Conservation (phyloP, 306 rosid species). For the Alnus glutinosa region DNA sequence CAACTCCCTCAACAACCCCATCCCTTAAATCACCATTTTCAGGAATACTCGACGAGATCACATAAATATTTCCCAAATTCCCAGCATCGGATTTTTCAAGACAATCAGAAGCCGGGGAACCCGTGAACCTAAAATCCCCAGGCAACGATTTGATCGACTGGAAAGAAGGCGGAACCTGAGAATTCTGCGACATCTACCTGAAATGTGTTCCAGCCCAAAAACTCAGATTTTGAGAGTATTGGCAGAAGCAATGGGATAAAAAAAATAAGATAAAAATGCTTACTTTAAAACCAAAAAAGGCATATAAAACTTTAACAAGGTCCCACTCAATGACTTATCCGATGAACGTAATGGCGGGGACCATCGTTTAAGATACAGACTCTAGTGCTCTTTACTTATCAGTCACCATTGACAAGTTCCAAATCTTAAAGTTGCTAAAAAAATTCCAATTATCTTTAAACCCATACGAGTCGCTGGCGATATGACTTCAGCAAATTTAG, state of each 20-base stretch:
- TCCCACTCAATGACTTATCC: conserved; percentile 56
- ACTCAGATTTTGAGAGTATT: conserved; percentile 26
- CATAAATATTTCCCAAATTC: conserved; percentile 39
- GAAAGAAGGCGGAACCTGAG: conserved; percentile 48
- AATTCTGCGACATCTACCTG: conserved; percentile 61
- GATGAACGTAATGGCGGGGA: conserved; percentile 69
- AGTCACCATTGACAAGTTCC: conserved; percentile 41
- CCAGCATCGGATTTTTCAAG: conserved; percentile 37
- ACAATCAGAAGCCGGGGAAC: conserved; percentile 36
- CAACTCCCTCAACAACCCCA: conserved; percentile 42
- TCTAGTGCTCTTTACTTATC: conserved; percentile 42
- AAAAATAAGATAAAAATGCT: conserved; percentile 24
- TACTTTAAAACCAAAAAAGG: conserved; percentile 40
- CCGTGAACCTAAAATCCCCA: conserved; percentile 51
- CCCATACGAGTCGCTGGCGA: conserved; percentile 21
- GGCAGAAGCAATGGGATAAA: conserved; percentile 37
- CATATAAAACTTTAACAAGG: conserved; percentile 56
- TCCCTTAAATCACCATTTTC: conserved; percentile 56
- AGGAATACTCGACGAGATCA: conserved; percentile 38
- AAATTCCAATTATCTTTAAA: conserved; percentile 33
- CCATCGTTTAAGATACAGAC: conserved; percentile 51
- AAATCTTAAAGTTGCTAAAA: conserved; percentile 36
- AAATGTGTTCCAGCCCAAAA: conserved; percentile 43
- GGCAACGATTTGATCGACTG: conserved; percentile 74
- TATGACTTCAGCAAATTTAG: conserved; percentile 28